A percentile compares a stretch with the other conserved stretches of the same genome.
Evolutionary conservation across 2,329 filamentous ascomycete species (phyloP).

Genomic region (Ilyonectria sp.): DNA sequence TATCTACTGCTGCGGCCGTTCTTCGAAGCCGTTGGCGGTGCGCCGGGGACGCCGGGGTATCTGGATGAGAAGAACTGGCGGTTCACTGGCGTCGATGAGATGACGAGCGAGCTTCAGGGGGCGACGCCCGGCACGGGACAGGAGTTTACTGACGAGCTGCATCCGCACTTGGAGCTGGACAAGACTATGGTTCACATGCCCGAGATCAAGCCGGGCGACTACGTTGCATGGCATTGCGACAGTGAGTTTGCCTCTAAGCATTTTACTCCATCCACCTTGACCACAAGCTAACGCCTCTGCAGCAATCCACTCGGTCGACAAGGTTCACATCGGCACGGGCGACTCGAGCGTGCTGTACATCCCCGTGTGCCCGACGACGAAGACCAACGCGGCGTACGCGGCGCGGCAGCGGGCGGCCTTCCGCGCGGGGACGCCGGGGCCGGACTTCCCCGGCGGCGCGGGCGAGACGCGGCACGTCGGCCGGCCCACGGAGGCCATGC

Average conservation of each 20-base stretch:
- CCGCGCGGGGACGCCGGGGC: slow-evolving; percentile 74
- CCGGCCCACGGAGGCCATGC: slow-evolving; percentile 59
- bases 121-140: slow-evolving; percentile 79
- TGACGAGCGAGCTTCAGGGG: slow-evolving; percentile 77
- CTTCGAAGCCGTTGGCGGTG: slow-evolving; percentile 70
- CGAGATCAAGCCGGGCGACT: slow-evolving; percentile 79
- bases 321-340: slow-evolving; percentile 76
- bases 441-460: slow-evolving; percentile 80
- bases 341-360: slow-evolving; percentile 94
- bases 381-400: slow-evolving; percentile 80
- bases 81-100: slow-evolving; percentile 62
- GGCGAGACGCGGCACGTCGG: slow-evolving; percentile 73
- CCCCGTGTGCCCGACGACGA: slow-evolving; percentile 85
- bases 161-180: slow-evolving; percentile 80
- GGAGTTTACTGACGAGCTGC: slow-evolving; percentile 77
- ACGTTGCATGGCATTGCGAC: slow-evolving; percentile 89
- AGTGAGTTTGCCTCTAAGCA: slow-evolving; percentile 55
- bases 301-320: slow-evolving; percentile 87
- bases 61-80: slow-evolving; percentile 73
- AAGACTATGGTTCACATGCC: slow-evolving; percentile 81
- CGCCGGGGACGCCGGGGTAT: slow-evolving; percentile 50
- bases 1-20: slow-evolving; percentile 90
- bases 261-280: not conserved
- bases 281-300: slow-evolving; percentile 20
- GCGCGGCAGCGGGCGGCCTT: slow-evolving; percentile 81